These are phyloP conservation scores for Coemansia sp. DNA, from an alignment of 192 early-diverging fungal genomes.

Conservation along the genomic window DNA sequence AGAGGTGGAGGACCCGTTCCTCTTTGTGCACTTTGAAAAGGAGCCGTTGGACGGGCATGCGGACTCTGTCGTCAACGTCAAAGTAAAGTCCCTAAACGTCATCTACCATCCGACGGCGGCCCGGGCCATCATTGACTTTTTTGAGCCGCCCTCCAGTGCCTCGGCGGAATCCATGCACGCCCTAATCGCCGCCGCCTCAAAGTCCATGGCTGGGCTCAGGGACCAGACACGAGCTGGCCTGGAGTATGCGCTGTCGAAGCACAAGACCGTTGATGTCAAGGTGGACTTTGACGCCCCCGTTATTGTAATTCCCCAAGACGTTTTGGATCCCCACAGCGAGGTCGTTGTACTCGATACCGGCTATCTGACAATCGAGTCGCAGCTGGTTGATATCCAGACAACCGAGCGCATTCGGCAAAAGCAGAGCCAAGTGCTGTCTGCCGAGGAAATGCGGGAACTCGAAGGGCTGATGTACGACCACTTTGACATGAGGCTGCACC, in stretches of 20 bases:
- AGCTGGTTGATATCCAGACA: slow-evolving; percentile 68
- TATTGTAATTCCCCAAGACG: slow-evolving; percentile 81
- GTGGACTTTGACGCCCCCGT: slow-evolving; percentile 98
- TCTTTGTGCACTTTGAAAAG: slow-evolving; percentile 68
- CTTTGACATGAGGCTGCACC: slow-evolving; percentile 76
- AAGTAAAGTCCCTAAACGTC: slow-evolving; percentile 87
- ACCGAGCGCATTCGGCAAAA: slow-evolving; percentile 69
- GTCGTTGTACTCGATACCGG: slow-evolving; percentile 91
- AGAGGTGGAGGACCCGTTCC: slow-evolving; percentile 40
- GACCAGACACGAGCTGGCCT: slow-evolving; percentile 86
- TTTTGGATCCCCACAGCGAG: slow-evolving; percentile 54
- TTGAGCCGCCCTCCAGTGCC: slow-evolving; percentile 74
- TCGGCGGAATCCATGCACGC: slow-evolving; percentile 70
- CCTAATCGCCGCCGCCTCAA: slow-evolving; percentile 74
- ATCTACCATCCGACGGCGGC: slow-evolving; percentile 82
- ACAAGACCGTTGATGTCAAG: slow-evolving; percentile 85
- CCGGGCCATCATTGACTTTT: slow-evolving; percentile 73
- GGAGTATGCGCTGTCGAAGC: slow-evolving; percentile 80
- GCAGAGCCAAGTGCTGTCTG: slow-evolving; percentile 58
- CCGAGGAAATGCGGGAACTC: slow-evolving; percentile 69
- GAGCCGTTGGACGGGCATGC: slow-evolving; percentile 88
- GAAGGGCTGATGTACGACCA: slow-evolving; percentile 86
- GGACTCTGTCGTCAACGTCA: slow-evolving; percentile 78
- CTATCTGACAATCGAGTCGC: slow-evolving; percentile 83
- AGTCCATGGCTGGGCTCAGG: slow-evolving; percentile 81